A percentile compares a stretch with the other conserved stretches of the same genome.
Evolutionary conservation across 2,329 filamentous ascomycete species (phyloP).

Genomic region (Fusarium guadeloupense): DNA sequence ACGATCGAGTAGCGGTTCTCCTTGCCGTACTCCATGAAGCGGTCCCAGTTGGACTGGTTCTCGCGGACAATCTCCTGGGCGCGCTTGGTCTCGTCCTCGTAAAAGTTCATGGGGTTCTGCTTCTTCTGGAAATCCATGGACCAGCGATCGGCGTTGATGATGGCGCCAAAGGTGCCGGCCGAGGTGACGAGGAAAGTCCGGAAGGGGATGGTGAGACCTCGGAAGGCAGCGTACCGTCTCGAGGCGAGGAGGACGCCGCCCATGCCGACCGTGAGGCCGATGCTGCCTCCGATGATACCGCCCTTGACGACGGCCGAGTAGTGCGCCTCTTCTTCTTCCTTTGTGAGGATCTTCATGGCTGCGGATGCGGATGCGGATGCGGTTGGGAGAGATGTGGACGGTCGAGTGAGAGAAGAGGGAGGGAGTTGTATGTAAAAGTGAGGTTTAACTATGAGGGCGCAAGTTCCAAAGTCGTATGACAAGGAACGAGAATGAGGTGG

Average conservation of each 20-base stretch:
- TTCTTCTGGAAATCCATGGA: conserved; percentile 71
- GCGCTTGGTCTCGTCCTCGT: conserved; percentile 70
- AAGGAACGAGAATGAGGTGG: conserved; percentile 24
- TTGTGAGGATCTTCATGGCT: conserved; percentile 93
- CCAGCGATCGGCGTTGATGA: conserved; percentile 84
- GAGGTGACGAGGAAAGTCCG: conserved; percentile 90
- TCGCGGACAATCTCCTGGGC: conserved; percentile 63
- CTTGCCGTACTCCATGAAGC: conserved; percentile 76
- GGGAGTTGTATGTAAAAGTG: conserved; percentile 6
- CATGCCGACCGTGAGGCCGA: conserved; percentile 73
- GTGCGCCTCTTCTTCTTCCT: conserved; percentile 90
- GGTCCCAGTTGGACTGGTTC: conserved; percentile 66
- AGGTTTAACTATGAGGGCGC: conserved; percentile 3
- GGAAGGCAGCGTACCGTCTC: conserved; percentile 79
- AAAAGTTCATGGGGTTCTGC: conserved; percentile 73
- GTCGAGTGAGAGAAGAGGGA: neutral
- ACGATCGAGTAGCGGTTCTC: conserved; percentile 90
- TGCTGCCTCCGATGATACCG: conserved; percentile 75
- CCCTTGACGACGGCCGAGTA: conserved; percentile 84
- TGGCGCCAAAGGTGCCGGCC: conserved; percentile 82
- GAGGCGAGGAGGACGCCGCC: conserved; percentile 74
- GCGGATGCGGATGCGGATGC: conserved; percentile 45
- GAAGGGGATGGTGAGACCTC: conserved; percentile 86
- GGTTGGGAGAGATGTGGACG: neutral
- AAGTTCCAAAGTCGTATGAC: conserved; percentile 31